Base-by-base conservation (phyloP, 495 filamentous ascomycete genomes). In the Pseudotulostoma volvatum region DNA sequence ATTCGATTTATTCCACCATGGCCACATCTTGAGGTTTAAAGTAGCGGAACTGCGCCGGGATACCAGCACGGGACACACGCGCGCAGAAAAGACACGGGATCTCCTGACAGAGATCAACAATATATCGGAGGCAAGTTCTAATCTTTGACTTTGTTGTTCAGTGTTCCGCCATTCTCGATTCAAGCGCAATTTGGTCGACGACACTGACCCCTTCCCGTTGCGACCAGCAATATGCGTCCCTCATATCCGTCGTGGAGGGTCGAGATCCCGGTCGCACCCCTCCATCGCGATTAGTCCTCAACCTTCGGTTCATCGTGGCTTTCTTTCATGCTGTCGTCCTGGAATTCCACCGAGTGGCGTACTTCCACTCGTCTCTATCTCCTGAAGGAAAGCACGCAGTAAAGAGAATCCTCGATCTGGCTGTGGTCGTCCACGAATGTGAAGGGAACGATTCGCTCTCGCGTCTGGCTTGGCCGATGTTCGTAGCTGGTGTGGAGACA, bases 401-500 rank as follows among this genome's bases (percentile, higher is more conserved):
- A 11, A 11, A 28, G 23, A 5, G 23, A 5, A 28, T 28, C 23
- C 23, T 28, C 5, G 23, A 28, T 11, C 11, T 28, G 11, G 23
- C 23, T 11, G 5, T 28, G 23, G 23, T 28, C 23, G 23, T 28
- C 11, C 23, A 28, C 11, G 23, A 28, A 11, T 28, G 23, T 11
- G 23, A 28, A 28, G 23, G 23, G 5, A 28, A 28, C 11, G 11
- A 28, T 28, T 28, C 23, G 1, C 44, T 60, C 0, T 57, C 58
- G 11, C 52, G 66, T 5, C 40, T 68, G 17, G 61, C 66, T 18
- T 66, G 61, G 64, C 59, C 66, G 2, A 43, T 70, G 0, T 46
- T 70, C 30, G 63, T 64, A 58, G 66, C 58, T 2, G 40, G 55
- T 7, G 53, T 70, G 23, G 66, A 70, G 40, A 63, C 59, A 3